phyloP scores from a whole-genome alignment of 2,329 filamentous ascomycete genomes.

The Cercospora nicotianae region DNA sequence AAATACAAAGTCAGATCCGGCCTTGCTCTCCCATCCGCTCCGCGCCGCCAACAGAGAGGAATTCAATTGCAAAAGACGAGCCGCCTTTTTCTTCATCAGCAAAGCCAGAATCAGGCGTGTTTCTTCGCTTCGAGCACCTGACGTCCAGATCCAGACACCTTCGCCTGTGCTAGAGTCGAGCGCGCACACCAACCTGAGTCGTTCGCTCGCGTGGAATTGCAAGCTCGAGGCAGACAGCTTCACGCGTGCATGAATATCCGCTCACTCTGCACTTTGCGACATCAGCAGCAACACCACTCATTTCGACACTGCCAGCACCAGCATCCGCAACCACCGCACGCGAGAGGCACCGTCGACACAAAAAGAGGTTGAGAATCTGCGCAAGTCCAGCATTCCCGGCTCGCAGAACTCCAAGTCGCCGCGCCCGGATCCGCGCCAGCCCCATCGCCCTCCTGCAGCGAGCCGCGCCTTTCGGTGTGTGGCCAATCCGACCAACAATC shows the following conservation, averaged over 20 bases:
- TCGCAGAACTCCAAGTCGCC: neutral
- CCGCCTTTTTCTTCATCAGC: neutral
- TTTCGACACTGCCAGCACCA: neutral
- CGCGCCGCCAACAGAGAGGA: neutral
- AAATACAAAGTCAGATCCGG: neutral
- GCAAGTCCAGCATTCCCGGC: neutral
- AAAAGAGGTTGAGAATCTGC: neutral
- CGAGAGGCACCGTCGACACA: neutral
- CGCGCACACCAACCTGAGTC: neutral
- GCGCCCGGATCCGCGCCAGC: neutral
- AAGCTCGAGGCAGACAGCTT: neutral
- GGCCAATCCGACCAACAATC: neutral
- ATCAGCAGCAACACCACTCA: neutral
- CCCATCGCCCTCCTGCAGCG: neutral
- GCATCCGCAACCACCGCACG: neutral
- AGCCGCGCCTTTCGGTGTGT: neutral
- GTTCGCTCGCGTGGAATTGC: neutral
- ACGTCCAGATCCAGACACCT: neutral
- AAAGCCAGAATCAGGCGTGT: neutral
- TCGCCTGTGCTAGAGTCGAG: neutral
- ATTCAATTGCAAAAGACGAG: neutral
- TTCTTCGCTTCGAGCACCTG: neutral
- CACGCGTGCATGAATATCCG: neutral
- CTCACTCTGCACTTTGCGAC: neutral
- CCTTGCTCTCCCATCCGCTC: neutral